Conservation (phyloP, 2,329 filamentous ascomycete species). For the Pestalotiopsis sp. region DNA sequence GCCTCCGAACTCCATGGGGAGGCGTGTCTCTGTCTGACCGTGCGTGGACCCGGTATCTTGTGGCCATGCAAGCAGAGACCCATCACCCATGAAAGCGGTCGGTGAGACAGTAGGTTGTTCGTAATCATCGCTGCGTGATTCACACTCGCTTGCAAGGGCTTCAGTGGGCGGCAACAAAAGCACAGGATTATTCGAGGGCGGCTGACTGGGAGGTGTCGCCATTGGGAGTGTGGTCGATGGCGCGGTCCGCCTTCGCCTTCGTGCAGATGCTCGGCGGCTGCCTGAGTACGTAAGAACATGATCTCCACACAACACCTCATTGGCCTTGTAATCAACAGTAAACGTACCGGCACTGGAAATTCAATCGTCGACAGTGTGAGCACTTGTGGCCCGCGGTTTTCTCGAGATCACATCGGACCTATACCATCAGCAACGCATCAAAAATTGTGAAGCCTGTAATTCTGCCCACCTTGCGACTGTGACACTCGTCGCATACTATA, state of each 20-base stretch:
- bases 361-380: background rate
- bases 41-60: background rate
- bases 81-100: background rate
- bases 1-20: background rate
- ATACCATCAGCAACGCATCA: background rate
- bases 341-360: background rate
- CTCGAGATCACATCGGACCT: background rate
- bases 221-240: too few relatives aligned
- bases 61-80: background rate
- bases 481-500: background rate
- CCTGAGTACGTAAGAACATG: background rate
- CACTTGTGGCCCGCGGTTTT: background rate
- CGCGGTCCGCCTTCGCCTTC: too few relatives aligned
- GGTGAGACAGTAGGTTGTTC: background rate
- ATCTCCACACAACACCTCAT: background rate
- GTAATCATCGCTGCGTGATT: background rate
- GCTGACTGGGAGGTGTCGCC: too few relatives aligned
- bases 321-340: background rate
- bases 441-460: background rate
- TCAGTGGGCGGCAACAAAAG: background rate
- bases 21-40: background rate
- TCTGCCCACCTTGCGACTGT: background rate
- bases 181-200: too few relatives aligned
- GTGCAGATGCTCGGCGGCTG: background rate
- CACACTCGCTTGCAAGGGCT: background rate